A percentile compares a stretch with the other conserved stretches of the same genome.
Evolutionary conservation across 441 rosid genomes (phyloP).

Genomic region (Flueggea neowawraea): DNA sequence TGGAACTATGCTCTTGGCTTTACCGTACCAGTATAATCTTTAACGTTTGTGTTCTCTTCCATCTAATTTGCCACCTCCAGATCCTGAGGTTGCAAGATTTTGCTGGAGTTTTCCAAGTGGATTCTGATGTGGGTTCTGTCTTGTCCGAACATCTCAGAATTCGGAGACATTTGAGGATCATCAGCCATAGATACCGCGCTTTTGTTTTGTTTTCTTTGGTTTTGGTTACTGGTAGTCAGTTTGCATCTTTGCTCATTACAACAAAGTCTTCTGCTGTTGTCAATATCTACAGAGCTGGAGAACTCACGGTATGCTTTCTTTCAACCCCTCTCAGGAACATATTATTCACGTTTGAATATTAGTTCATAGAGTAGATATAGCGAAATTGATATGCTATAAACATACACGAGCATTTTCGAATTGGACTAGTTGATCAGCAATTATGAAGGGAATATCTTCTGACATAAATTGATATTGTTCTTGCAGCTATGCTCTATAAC

Average conservation of each 20-base stretch:
- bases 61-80: slow-evolving; percentile 81
- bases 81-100: slow-evolving; percentile 90
- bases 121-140: slow-evolving; percentile 71
- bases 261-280: slow-evolving; percentile 49
- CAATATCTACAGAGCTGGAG: slow-evolving; percentile 71
- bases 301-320: slow-evolving; percentile 57
- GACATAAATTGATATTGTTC: not conserved
- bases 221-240: slow-evolving; percentile 82
- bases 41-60: slow-evolving; percentile 83
- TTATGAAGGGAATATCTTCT: no score
- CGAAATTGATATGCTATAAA: no score
- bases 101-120: slow-evolving; percentile 61
- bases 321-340: not conserved
- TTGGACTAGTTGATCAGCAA: no score
- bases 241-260: slow-evolving; percentile 75
- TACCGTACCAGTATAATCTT: slow-evolving; percentile 79
- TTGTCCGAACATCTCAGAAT: slow-evolving; percentile 82
- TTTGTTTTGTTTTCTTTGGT: slow-evolving; percentile 64
- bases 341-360: not conserved
- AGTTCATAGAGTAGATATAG: no score
- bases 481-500: slow-evolving; percentile 82
- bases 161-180: slow-evolving; percentile 75
- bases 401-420: no score
- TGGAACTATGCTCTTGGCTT: slow-evolving; percentile 92
- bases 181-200: slow-evolving; percentile 74